Percentiles rank a stretch among this genome's conserved stretches.
phyloP scores from a whole-genome alignment of 1,284 basidiomycete genomes.

The Ustilago hordei region DNA sequence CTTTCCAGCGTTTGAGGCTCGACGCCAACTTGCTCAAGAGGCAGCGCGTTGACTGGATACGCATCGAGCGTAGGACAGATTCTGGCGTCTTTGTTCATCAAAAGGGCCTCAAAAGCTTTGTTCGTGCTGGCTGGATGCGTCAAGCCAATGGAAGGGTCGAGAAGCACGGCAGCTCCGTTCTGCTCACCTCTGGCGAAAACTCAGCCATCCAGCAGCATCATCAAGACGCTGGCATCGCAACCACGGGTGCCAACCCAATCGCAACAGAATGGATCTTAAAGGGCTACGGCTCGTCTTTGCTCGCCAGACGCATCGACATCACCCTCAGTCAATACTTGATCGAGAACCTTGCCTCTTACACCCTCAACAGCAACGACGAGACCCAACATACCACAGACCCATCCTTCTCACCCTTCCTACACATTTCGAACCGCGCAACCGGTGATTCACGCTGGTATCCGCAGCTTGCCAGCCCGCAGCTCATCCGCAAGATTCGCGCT shows the following conservation, averaged over 20 bases:
- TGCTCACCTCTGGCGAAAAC: constrained; percentile 18
- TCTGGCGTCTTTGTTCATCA: constrained; percentile 31
- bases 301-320: constrained; percentile 50
- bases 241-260: constrained; percentile 18
- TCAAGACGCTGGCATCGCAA: constrained; percentile 14
- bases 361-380: constrained; percentile 20
- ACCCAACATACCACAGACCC: constrained; percentile 18
- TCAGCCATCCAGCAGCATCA: constrained; percentile 18
- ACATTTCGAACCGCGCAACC: constrained; percentile 48
- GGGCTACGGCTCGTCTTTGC: constrained; percentile 49
- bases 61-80: constrained; percentile 46
- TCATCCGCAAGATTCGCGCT: constrained; percentile 24
- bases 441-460: constrained; percentile 62
- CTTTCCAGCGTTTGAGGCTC: constrained; percentile 50
- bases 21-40: constrained; percentile 33
- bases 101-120: constrained; percentile 44
- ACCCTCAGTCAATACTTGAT: constrained; percentile 40
- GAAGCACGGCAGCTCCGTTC: constrained; percentile 18
- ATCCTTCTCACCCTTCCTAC: constrained; percentile 57
- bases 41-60: constrained; percentile 47
- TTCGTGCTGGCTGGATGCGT: constrained; percentile 45
- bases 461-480: constrained; percentile 18
- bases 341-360: constrained; percentile 29
- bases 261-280: constrained; percentile 45
- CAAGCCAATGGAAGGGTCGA: constrained; percentile 25